A percentile compares a stretch with the other conserved stretches of the same genome.
phyloP scores from a whole-genome alignment of 2,329 filamentous ascomycete species.

The Diaporthe sp. region DNA sequence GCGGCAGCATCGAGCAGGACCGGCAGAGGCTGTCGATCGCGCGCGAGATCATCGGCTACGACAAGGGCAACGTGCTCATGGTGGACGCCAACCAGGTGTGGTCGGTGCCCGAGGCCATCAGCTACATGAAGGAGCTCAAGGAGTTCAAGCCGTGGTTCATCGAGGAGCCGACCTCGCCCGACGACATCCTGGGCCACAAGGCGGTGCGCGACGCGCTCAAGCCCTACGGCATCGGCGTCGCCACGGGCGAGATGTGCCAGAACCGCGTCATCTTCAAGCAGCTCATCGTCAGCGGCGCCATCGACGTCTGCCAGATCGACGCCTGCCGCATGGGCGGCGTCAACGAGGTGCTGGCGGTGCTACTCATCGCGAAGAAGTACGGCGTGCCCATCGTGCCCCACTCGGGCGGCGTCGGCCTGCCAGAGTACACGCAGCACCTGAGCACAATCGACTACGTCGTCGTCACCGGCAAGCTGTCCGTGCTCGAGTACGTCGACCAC shows the following conservation, averaged over 20 bases:
- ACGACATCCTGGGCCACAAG: conserved; percentile 91
- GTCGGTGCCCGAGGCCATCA: conserved; percentile 90
- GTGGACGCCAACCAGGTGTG: conserved; percentile 94
- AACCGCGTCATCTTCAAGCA: conserved; percentile 97
- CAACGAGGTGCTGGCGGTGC: conserved; percentile 91
- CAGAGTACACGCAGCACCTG: conserved; percentile 94
- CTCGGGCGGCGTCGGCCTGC: conserved; percentile 88
- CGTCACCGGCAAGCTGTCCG: conserved; percentile 83
- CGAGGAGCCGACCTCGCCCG: conserved; percentile 91
- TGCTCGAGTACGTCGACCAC: conserved; percentile 94
- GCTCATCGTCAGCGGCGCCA: conserved; percentile 82
- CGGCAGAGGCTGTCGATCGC: conserved; percentile 79
- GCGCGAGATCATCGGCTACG: conserved; percentile 84
- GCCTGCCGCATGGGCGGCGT: conserved; percentile 91
- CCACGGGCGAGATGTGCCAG: conserved; percentile 95
- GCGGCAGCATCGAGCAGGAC: conserved; percentile 80
- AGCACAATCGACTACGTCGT: conserved; percentile 94
- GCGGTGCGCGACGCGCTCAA: conserved; percentile 85
- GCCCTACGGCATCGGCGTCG: conserved; percentile 83
- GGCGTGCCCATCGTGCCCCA: conserved; percentile 89
- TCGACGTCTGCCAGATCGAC: conserved; percentile 91
- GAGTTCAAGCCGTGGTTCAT: conserved; percentile 95
- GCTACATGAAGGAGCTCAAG: conserved; percentile 85
- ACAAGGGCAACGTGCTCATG: conserved; percentile 88
- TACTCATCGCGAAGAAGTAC: conserved; percentile 86